These are phyloP conservation scores for Obba rivulosa DNA, from an alignment of 768 basidiomycete genomes.

Conservation along the genomic window DNA sequence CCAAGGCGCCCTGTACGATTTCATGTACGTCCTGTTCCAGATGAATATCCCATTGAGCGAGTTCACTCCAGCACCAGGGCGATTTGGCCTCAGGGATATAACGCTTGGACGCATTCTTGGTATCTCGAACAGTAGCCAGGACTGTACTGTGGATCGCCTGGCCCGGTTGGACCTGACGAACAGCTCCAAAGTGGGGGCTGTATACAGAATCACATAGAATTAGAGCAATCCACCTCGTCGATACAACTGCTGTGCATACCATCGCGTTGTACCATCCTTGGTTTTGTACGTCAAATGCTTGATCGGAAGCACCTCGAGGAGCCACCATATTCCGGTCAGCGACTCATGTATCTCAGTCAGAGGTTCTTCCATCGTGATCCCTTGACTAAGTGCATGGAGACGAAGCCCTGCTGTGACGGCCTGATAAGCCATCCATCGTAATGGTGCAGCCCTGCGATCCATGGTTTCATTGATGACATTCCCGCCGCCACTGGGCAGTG, in stretches of 20 bases:
- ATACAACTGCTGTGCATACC: too few relatives aligned
- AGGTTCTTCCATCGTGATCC: background rate
- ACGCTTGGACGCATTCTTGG: too few relatives aligned
- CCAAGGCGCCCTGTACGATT: too few relatives aligned
- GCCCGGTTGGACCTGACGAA: background rate
- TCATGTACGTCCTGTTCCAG: too few relatives aligned
- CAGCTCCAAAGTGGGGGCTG: background rate
- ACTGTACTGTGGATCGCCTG: constrained; percentile 2
- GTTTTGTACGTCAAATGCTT: background rate
- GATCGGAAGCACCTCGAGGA: background rate
- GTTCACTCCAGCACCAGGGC: too few relatives aligned
- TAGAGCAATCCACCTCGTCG: background rate
- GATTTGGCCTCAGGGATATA: too few relatives aligned
- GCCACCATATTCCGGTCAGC: background rate
- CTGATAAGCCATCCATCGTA: constrained; percentile 1
- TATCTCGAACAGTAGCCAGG: too few relatives aligned
- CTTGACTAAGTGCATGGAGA: background rate
- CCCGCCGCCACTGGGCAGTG: constrained; percentile 1
- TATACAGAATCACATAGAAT: background rate
- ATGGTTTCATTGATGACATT: background rate
- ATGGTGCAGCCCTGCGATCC: background rate
- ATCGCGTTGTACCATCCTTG: background rate
- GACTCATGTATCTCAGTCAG: background rate
- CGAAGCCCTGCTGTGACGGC: background rate
- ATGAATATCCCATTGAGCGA: too few relatives aligned